These are phyloP conservation scores for Neurospora africana DNA, from an alignment of 495 filamentous ascomycete genomes.

Conservation along the genomic window DNA sequence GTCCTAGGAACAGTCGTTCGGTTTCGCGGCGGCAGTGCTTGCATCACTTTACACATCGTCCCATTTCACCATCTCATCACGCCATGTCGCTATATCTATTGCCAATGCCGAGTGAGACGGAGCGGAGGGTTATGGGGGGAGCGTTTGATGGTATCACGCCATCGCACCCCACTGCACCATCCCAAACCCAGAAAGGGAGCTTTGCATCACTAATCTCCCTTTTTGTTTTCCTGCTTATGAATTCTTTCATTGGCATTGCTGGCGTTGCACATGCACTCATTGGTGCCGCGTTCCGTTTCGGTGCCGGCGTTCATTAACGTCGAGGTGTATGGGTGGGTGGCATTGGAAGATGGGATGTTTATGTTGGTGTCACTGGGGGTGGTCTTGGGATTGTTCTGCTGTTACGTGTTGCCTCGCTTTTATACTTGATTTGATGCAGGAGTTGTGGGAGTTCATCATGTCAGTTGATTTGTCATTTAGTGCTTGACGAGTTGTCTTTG, in stretches of 20 bases:
- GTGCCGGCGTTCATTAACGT: neutral
- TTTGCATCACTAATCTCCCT: neutral
- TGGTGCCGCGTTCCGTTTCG: neutral
- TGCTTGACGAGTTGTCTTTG: neutral
- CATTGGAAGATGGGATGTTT: neutral
- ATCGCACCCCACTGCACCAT: neutral
- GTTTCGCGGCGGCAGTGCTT: neutral
- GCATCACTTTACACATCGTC: neutral
- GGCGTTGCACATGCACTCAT: neutral
- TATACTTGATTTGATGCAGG: neutral
- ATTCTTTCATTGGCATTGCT: neutral
- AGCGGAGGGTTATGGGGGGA: neutral
- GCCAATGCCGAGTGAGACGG: neutral
- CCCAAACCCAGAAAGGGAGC: neutral
- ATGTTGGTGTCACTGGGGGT: neutral
- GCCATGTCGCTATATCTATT: neutral
- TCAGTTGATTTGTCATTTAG: neutral
- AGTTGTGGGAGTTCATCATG: neutral
- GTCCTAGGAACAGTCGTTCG: neutral
- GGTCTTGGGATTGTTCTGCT: neutral
- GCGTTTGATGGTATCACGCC: neutral
- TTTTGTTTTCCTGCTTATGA: neutral
- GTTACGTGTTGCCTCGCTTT: neutral
- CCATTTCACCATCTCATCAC: neutral
- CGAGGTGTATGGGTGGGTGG: neutral